Conservation (phyloP, 352 stramenopile genomes). For the Globisporangium okanoganense region DNA sequence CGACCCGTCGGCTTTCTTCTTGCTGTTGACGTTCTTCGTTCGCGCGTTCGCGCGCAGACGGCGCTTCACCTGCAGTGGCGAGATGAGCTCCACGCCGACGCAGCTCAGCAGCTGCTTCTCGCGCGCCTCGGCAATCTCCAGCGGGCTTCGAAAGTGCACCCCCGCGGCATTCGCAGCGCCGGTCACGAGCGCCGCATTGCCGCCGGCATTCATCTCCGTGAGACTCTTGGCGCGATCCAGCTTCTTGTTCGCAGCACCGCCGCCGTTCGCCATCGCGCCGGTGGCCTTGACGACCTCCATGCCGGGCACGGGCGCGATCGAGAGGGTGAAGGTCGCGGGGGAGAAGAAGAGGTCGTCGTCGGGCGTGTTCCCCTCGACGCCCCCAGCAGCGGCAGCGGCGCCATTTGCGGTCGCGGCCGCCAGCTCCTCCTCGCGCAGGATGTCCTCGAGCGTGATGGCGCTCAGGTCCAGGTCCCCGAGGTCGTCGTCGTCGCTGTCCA, state of each 20-base stretch:
- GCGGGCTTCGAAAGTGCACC: constrained; percentile 44
- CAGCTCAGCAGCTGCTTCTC: constrained; percentile 82
- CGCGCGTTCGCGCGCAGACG: constrained; percentile 58
- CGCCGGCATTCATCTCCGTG: constrained; percentile 28
- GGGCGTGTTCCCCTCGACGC: constrained; percentile 15
- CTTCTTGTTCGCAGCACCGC: constrained; percentile 15
- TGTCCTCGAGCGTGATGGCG: constrained; percentile 68
- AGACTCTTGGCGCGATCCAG: constrained; percentile 38
- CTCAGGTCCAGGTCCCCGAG: constrained; percentile 60
- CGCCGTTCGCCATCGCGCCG: neutral
- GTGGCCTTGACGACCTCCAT: constrained; percentile 49
- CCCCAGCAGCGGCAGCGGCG: constrained; percentile 1
- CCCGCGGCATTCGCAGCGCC: constrained; percentile 16
- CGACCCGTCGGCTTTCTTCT: constrained; percentile 23
- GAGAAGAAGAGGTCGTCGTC: constrained; percentile 71
- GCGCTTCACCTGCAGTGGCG: constrained; percentile 78
- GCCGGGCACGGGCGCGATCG: constrained; percentile 54
- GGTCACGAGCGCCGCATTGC: constrained; percentile 16
- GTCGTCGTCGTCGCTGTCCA: constrained; percentile 71
- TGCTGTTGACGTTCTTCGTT: constrained; percentile 46
- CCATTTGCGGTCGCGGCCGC: constrained; percentile 24
- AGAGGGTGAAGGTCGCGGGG: constrained; percentile 60
- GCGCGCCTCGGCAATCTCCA: constrained; percentile 76
- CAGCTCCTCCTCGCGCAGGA: constrained; percentile 65
- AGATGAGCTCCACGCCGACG: constrained; percentile 79